These are phyloP conservation scores for Lyophyllum semitale DNA, from an alignment of 768 basidiomycete genomes.

Conservation along the genomic window DNA sequence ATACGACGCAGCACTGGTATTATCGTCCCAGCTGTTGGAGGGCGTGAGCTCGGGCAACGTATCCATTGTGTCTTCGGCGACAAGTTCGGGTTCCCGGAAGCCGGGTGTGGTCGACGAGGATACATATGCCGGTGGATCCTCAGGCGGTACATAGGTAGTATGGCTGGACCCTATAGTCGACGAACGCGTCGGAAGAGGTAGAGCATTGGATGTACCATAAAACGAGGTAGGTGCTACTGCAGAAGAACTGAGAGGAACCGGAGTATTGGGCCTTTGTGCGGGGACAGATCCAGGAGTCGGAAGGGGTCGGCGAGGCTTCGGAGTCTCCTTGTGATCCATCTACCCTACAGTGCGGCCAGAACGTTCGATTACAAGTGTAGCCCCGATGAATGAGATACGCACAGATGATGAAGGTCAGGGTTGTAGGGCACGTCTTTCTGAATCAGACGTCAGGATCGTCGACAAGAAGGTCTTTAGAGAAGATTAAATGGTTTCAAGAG, in stretches of 20 bases:
- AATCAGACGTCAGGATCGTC: neutral
- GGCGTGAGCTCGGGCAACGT: slow-evolving; percentile 36
- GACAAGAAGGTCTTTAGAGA: neutral
- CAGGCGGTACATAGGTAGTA: slow-evolving; percentile 39
- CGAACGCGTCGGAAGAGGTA: slow-evolving; percentile 40
- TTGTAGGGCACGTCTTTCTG: neutral
- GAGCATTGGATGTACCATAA: slow-evolving; percentile 37
- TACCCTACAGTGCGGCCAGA: neutral
- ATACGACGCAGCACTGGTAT: neutral
- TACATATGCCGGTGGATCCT: slow-evolving; percentile 38
- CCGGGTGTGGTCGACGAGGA: slow-evolving; percentile 29
- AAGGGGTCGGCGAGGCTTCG: slow-evolving; percentile 47
- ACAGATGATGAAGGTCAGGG: slow-evolving; percentile 1
- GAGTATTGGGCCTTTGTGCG: slow-evolving; percentile 43
- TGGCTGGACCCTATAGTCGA: slow-evolving; percentile 43
- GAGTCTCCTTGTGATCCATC: slow-evolving; percentile 53
- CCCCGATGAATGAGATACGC: slow-evolving; percentile 1
- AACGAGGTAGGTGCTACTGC: slow-evolving; percentile 37
- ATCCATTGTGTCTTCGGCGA: slow-evolving; percentile 40
- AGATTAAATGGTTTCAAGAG: neutral
- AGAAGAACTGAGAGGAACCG: slow-evolving; percentile 27
- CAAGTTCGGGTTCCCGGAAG: slow-evolving; percentile 60
- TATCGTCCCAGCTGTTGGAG: slow-evolving; percentile 3
- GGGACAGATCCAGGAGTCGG: slow-evolving; percentile 42
- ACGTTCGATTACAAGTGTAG: neutral